These are phyloP conservation scores for Phlebiopsis gigantea DNA, from an alignment of 768 basidiomycete species.

Conservation along the genomic window DNA sequence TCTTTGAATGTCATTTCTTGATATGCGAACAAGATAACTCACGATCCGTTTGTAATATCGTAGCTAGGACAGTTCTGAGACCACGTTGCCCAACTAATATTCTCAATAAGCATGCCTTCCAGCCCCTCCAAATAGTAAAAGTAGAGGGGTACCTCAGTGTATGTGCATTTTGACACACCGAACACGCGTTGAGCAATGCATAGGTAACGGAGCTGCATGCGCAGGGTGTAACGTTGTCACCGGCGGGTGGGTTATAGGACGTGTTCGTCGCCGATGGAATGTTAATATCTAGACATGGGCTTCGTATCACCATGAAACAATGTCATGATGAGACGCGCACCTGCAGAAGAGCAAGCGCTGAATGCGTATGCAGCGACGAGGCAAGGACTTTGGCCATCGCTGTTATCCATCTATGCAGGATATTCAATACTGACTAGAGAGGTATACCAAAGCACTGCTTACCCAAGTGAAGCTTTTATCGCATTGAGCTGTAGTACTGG, in stretches of 20 bases:
- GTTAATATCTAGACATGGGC: not conserved
- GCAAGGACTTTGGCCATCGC: conserved; percentile 37
- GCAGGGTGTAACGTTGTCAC: conserved; percentile 34
- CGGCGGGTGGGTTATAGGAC: conserved; percentile 20
- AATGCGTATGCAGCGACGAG: conserved; percentile 37
- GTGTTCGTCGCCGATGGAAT: not conserved
- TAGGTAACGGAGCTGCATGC: conserved; percentile 49
- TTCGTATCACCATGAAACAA: not conserved
- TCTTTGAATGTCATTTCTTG: not conserved
- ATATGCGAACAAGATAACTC: not conserved
- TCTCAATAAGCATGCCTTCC: not conserved
- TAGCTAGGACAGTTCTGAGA: not conserved
- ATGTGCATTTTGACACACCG: conserved; percentile 35
- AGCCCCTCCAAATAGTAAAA: not conserved
- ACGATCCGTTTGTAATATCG: not conserved
- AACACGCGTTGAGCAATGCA: conserved; percentile 47
- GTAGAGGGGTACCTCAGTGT: not conserved
- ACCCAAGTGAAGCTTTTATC: not conserved
- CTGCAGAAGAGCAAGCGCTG: conserved; percentile 31
- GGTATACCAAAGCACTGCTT: not conserved
- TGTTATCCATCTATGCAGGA: conserved; percentile 33
- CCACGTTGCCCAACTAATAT: not conserved
- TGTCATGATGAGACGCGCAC: conserved; percentile 21
- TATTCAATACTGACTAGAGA: not conserved
- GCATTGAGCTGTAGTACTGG: not conserved